Conservation (phyloP, 23 red algal species). For the Gracilaria gracilis region DNA sequence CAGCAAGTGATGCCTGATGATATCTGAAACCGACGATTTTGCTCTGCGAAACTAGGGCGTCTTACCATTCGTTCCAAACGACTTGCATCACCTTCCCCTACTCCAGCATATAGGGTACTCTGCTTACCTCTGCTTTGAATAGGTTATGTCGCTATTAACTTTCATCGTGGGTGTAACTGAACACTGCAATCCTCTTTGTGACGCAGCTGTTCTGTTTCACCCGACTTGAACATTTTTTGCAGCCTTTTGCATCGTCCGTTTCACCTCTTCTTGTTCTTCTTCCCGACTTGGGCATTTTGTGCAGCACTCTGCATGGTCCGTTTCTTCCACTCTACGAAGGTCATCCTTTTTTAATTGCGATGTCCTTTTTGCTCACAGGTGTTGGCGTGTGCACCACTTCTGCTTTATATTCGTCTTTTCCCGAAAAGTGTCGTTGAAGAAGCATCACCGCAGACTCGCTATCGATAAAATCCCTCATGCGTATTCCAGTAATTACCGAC, state of each 20-base stretch:
- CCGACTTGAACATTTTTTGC: no score
- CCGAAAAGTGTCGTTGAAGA: conserved; percentile 48
- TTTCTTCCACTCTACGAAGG: conserved; percentile 62
- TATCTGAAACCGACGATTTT: no score
- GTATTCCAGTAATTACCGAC: background rate
- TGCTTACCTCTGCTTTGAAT: no score
- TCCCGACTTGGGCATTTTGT: background rate
- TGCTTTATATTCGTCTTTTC: conserved; percentile 15
- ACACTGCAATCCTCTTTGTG: no score
- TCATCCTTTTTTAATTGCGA: background rate
- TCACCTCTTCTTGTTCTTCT: conserved; percentile 10
- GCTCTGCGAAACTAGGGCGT: no score
- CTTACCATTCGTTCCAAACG: no score
- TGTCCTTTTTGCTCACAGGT: background rate
- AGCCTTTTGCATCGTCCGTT: background rate
- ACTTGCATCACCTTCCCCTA: no score
- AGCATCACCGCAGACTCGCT: conserved; percentile 54
- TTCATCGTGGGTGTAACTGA: no score
- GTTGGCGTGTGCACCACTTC: background rate
- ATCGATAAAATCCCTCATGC: conserved; percentile 22
- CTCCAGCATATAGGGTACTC: no score
- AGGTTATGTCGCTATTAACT: no score
- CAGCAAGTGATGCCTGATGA: no score
- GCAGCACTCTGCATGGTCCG: conserved; percentile 58
- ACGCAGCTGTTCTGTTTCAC: no score